Evolutionary conservation across 2,329 filamentous ascomycete genomes (phyloP).

Genomic region (Pseudocercospora fuligena): DNA sequence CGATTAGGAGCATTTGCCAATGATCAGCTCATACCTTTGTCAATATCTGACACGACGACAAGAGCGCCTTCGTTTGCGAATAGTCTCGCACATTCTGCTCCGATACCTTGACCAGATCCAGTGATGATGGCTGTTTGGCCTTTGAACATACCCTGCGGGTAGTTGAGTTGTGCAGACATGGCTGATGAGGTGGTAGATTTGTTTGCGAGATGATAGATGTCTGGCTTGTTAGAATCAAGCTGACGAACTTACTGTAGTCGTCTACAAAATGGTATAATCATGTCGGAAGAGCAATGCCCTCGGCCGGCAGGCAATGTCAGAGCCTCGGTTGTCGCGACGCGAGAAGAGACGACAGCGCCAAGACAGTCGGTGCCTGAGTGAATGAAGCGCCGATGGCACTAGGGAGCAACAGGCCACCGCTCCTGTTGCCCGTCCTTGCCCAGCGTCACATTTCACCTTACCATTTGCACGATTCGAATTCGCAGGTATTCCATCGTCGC

Average conservation of each 20-base stretch:
- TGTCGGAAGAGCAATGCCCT: constrained; percentile 2
- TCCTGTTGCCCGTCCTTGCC: not conserved
- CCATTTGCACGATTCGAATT: not conserved
- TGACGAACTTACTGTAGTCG: constrained; percentile 2
- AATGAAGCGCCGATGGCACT: not conserved
- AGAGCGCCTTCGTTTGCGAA: constrained; percentile 86
- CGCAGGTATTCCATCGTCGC: not conserved
- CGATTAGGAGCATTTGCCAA: not conserved
- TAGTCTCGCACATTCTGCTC: constrained; percentile 78
- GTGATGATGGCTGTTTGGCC: constrained; percentile 88
- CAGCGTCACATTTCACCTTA: not conserved
- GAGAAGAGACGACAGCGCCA: not conserved
- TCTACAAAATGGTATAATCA: not conserved
- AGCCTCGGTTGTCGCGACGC: constrained; percentile 6
- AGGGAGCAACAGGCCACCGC: not conserved
- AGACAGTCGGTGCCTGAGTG: not conserved
- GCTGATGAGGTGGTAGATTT: constrained; percentile 5
- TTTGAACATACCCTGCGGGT: constrained; percentile 75
- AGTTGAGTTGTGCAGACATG: constrained; percentile 72
- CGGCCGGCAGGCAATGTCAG: not conserved
- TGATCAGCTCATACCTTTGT: constrained; percentile 59
- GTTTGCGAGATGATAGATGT: not conserved
- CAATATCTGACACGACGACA: constrained; percentile 83
- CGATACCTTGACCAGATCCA: constrained; percentile 65
- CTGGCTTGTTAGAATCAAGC: not conserved